A percentile compares a stretch with the other conserved stretches of the same genome.
Evolutionary conservation across 345 rosid species (phyloP).

Genomic region (Streptanthus diversifolius): DNA sequence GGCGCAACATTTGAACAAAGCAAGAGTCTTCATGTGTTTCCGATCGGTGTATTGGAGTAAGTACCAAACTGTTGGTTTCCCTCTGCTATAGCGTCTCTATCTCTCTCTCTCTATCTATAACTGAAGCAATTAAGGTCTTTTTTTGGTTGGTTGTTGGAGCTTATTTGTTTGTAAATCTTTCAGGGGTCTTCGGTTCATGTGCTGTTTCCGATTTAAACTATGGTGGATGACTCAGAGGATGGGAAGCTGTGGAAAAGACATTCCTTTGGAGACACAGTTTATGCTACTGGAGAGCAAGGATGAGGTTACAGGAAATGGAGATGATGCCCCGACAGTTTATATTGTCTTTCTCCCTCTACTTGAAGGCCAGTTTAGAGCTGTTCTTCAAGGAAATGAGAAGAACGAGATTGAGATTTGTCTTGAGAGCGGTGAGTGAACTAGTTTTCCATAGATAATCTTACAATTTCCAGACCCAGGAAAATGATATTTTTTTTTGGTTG

Average conservation of each 20-base stretch:
- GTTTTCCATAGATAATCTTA: neutral
- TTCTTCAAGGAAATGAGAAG: slow-evolving; percentile 79
- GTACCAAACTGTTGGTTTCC: slow-evolving; percentile 7
- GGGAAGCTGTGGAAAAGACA: slow-evolving; percentile 84
- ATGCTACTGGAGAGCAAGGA: slow-evolving; percentile 82
- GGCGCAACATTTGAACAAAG: slow-evolving; percentile 77
- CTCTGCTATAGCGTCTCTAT: neutral
- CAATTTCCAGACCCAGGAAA: neutral
- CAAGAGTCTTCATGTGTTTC: slow-evolving; percentile 93
- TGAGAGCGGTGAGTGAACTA: slow-evolving; percentile 84
- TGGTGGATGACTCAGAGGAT: slow-evolving; percentile 99
- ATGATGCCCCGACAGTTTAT: slow-evolving; percentile 59
- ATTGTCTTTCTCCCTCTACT: slow-evolving; percentile 91
- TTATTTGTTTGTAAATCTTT: slow-evolving; percentile 10
- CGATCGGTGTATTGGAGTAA: slow-evolving; percentile 80
- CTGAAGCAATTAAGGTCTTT: neutral
- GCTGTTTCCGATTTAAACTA: slow-evolving; percentile 89
- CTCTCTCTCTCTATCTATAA: too few relatives aligned
- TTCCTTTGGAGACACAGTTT: slow-evolving; percentile 97
- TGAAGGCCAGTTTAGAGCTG: slow-evolving; percentile 96
- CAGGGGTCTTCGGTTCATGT: slow-evolving; percentile 82
- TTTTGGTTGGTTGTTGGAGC: neutral
- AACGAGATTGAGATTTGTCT: slow-evolving; percentile 88
- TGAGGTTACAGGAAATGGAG: slow-evolving; percentile 43
- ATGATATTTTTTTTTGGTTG: slow-evolving; percentile 36